These are phyloP conservation scores for Mallotus nudiflorus DNA, from an alignment of 345 rosid genomes.

Conservation along the genomic window DNA sequence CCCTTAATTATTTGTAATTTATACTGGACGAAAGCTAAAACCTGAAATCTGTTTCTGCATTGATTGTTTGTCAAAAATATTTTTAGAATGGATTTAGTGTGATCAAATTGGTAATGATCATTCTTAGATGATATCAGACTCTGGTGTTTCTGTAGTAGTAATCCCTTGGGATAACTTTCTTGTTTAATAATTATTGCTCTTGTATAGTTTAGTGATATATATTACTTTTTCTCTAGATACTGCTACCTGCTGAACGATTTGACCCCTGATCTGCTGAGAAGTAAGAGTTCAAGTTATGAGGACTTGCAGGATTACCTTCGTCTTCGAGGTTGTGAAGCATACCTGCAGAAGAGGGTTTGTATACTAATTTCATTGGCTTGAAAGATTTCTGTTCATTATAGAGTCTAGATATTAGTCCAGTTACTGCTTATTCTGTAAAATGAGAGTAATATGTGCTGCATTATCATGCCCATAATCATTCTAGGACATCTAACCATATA, in stretches of 20 bases:
- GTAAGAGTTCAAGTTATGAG: constrained; percentile 62
- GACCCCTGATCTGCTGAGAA: constrained; percentile 71
- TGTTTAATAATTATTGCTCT: constrained; percentile 3
- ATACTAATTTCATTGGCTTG: constrained; percentile 2
- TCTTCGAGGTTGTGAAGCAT: constrained; percentile 85
- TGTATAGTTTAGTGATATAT: constrained; percentile 9
- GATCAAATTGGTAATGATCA: background rate
- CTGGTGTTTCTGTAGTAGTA: background rate
- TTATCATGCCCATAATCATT: background rate
- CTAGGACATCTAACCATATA: background rate
- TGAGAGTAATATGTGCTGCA: background rate
- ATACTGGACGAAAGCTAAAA: background rate
- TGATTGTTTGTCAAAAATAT: background rate
- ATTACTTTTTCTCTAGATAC: constrained; percentile 49
- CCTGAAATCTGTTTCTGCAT: constrained; percentile 13
- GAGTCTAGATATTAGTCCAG: background rate
- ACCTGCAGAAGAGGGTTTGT: constrained; percentile 83
- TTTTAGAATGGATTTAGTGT: background rate
- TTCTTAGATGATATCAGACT: background rate
- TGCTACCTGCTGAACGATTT: constrained; percentile 83
- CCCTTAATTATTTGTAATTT: constrained; percentile 12
- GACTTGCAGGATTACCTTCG: constrained; percentile 76
- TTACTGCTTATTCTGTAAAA: background rate
- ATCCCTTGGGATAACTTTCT: constrained; percentile 7
- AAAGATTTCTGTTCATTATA: constrained; percentile 8